Conservation (phyloP, 208 protist species). For the Trichomonas vaginalis region DNA sequence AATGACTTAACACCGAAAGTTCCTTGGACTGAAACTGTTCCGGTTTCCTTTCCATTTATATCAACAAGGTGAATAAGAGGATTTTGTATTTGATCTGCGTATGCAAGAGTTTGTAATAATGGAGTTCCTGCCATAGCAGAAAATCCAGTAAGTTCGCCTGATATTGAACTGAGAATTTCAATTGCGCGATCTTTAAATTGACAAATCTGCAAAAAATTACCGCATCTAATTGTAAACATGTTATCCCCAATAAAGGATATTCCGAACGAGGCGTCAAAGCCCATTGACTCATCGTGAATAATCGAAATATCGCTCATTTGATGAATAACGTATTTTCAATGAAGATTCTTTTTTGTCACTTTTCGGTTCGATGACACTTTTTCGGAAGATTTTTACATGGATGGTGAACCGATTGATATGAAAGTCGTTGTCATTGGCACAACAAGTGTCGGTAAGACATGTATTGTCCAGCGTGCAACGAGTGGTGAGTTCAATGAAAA, state of each 20-base stretch:
- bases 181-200: neutral
- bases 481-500: neutral
- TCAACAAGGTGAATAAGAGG: neutral
- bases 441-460: neutral
- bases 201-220: slow-evolving; percentile 14
- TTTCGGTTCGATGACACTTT: too few relatives aligned
- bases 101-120: neutral
- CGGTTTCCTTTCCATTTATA: neutral
- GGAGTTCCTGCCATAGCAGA: neutral
- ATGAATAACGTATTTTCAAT: neutral
- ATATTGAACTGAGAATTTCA: neutral
- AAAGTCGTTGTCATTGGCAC: neutral
- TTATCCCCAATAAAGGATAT: neutral
- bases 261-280: neutral
- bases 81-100: neutral
- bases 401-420: neutral
- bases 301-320: neutral
- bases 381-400: too few relatives aligned
- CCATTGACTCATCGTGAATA: neutral
- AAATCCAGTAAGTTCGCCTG: neutral
- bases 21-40: neutral
- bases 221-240: neutral
- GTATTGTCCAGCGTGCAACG: neutral
- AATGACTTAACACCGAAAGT: neutral
- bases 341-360: too few relatives aligned